Conservation (phyloP, 805 yeast species). For the Pichia paraexigua region DNA sequence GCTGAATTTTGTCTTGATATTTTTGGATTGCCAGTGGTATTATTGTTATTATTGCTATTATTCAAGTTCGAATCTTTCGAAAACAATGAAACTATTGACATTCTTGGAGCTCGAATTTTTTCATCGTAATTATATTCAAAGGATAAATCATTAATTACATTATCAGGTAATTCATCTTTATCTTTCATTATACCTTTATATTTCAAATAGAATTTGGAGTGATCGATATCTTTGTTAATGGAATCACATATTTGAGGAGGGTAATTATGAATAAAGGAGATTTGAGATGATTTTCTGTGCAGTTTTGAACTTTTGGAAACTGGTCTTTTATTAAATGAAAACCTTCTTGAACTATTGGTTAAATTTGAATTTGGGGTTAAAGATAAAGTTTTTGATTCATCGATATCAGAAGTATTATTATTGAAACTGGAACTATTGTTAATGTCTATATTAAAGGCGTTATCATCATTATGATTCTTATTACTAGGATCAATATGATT, state of each 20-base stretch:
- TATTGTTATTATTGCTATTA: neutral
- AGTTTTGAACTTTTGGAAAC: conserved; percentile 7
- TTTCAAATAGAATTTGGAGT: conserved; percentile 22
- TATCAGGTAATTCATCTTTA: conserved; percentile 25
- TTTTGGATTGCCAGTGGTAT: neutral
- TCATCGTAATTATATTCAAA: conserved; percentile 41
- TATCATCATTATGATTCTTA: neutral
- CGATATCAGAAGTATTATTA: neutral
- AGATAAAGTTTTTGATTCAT: neutral
- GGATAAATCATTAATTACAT: conserved; percentile 19
- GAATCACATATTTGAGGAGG: conserved; percentile 27
- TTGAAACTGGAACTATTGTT: too few relatives aligned
- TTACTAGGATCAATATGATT: neutral
- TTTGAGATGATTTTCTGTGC: conserved; percentile 21
- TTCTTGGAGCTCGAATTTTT: conserved; percentile 47
- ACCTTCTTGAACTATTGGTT: conserved; percentile 10
- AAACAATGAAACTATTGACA: conserved; percentile 30
- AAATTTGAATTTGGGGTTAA: conserved; percentile 2
- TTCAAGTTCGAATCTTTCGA: conserved; percentile 9
- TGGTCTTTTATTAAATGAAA: conserved; percentile 28
- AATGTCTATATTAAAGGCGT: neutral
- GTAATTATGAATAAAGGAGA: conserved; percentile 21
- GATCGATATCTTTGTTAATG: conserved; percentile 24
- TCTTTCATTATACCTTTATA: conserved; percentile 26
- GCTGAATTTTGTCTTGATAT: conserved; percentile 5